Evolutionary conservation across 1,284 basidiomycete species (phyloP).

Genomic region (Puccinia brachypodii): DNA sequence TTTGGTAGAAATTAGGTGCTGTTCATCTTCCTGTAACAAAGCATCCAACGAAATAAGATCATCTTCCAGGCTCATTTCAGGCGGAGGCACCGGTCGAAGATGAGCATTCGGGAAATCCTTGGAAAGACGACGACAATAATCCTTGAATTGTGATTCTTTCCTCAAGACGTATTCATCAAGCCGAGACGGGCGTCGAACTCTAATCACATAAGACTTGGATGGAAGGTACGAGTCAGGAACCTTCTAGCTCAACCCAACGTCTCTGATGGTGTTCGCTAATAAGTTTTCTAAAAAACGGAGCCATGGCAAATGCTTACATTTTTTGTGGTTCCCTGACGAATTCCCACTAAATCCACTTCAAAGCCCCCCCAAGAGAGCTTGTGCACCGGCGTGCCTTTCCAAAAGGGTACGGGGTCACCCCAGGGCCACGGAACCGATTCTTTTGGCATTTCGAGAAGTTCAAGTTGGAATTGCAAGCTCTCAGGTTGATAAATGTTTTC

Average conservation of each 20-base stretch:
- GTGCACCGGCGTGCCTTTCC: constrained; percentile 50
- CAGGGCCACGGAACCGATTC: constrained; percentile 50
- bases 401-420: constrained; percentile 51
- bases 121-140: constrained; percentile 49
- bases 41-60: constrained; percentile 42
- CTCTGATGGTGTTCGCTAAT: not conserved
- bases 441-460: constrained; percentile 47
- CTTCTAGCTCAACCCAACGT: not conserved
- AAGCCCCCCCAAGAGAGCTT: constrained; percentile 53
- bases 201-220: constrained; percentile 51
- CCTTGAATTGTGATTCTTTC: constrained; percentile 51
- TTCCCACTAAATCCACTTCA: constrained; percentile 52
- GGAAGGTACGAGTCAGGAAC: not conserved
- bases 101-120: constrained; percentile 51
- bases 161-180: constrained; percentile 53
- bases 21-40: constrained; percentile 27
- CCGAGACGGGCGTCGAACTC: constrained; percentile 51
- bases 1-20: not conserved
- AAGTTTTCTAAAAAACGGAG: not conserved
- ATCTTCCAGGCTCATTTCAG: constrained; percentile 34
- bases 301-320: constrained; percentile 46
- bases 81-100: constrained; percentile 49
- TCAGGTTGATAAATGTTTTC: not conserved
- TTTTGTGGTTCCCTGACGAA: constrained; percentile 48
- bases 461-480: not conserved